Percentiles rank a stretch among this genome's conserved stretches.
These are phyloP conservation scores for Aspergillus affinis DNA, from an alignment of 495 filamentous ascomycete species.

Conservation along the genomic window DNA sequence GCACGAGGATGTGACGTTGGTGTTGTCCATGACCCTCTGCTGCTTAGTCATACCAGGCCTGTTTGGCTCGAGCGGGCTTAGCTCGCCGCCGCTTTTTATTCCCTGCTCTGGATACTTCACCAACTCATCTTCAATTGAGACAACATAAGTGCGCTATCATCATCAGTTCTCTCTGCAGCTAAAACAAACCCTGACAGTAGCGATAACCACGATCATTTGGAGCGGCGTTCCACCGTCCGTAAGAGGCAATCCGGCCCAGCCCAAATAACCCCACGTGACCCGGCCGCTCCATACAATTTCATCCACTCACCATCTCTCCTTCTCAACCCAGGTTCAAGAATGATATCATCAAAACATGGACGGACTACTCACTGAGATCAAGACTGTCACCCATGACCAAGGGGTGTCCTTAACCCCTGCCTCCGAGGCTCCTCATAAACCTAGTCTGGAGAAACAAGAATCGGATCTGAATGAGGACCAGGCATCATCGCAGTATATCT, in stretches of 20 bases:
- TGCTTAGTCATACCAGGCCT: too few species aligned
- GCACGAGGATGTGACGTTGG: not conserved
- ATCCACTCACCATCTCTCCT: constrained; percentile 16
- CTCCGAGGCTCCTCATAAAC: constrained; percentile 13
- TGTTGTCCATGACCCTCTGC: not conserved
- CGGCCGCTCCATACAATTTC: constrained; percentile 32
- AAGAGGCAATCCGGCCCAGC: too few species aligned
- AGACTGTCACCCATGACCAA: constrained; percentile 33
- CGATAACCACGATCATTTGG: not conserved
- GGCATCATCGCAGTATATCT: constrained; percentile 55
- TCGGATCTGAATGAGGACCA: constrained; percentile 21
- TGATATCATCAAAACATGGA: constrained; percentile 34
- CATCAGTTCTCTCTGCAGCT: too few species aligned
- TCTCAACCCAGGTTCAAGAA: constrained; percentile 3
- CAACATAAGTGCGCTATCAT: too few species aligned
- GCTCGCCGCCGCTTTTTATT: too few species aligned
- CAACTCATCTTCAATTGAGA: too few species aligned
- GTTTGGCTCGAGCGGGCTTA: too few species aligned
- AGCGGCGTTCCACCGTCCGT: not conserved
- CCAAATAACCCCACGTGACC: constrained; percentile 29
- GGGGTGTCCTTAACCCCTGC: constrained; percentile 21
- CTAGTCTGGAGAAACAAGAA: constrained; percentile 10
- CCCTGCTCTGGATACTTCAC: too few species aligned
- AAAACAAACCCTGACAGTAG: too few species aligned
- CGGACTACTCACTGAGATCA: constrained; percentile 41